Evolutionary conservation across 306 rosid genomes (phyloP).

Genomic region (Dryas octopetala): DNA sequence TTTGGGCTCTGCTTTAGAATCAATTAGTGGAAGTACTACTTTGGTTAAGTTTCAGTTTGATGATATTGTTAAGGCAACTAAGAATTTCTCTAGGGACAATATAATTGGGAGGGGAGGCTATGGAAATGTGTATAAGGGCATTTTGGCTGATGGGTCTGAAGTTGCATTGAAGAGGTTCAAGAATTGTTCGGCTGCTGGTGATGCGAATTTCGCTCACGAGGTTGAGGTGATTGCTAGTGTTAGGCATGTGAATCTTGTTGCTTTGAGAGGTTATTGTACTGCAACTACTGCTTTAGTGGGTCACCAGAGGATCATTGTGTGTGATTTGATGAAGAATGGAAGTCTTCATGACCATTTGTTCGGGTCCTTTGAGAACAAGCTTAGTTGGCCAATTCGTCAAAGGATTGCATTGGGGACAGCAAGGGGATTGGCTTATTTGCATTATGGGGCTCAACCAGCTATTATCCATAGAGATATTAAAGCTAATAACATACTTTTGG

Average conservation of each 20-base stretch:
- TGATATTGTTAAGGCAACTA: constrained; percentile 69
- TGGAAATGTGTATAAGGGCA: constrained; percentile 89
- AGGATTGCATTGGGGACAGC: constrained; percentile 83
- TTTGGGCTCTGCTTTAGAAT: constrained; percentile 53
- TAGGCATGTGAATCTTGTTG: constrained; percentile 85
- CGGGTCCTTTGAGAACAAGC: constrained; percentile 48
- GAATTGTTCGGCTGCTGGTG: constrained; percentile 90
- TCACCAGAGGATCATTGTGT: constrained; percentile 91
- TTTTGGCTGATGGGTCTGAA: constrained; percentile 59
- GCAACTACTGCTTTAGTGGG: constrained; percentile 82
- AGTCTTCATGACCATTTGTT: constrained; percentile 88
- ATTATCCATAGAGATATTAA: constrained; percentile 92
- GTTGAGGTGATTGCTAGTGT: constrained; percentile 94
- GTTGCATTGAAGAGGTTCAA: constrained; percentile 92
- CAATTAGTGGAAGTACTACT: constrained; percentile 67
- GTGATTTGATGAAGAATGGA: constrained; percentile 92
- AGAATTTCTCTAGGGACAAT: constrained; percentile 64
- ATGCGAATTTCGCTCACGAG: constrained; percentile 73
- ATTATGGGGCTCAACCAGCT: constrained; percentile 89
- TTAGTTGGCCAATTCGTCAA: constrained; percentile 82
- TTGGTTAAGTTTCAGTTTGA: constrained; percentile 69
- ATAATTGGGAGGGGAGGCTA: constrained; percentile 90
- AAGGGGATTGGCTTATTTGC: constrained; percentile 89
- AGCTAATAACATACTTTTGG: constrained; percentile 86
- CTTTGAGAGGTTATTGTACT: constrained; percentile 81